Percentiles rank a stretch among this genome's conserved stretches.
These are phyloP conservation scores for Aciculoconidium aculeatum DNA, from an alignment of 805 yeast species.

Conservation along the genomic window DNA sequence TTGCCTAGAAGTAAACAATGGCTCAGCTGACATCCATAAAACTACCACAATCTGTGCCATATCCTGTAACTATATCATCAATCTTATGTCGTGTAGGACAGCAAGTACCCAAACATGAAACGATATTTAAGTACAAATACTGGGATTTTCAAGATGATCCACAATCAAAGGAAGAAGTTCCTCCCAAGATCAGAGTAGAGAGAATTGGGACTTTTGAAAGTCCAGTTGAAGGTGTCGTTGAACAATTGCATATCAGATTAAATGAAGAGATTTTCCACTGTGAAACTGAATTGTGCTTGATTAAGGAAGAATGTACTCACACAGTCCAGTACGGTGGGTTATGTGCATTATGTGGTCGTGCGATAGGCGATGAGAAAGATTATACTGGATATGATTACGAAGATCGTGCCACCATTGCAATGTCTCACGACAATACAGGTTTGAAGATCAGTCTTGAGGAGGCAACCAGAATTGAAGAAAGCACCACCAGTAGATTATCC, in stretches of 20 bases:
- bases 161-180: constrained; percentile 33
- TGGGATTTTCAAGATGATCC: constrained; percentile 61
- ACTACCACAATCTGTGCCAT: constrained; percentile 59
- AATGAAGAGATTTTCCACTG: constrained; percentile 58
- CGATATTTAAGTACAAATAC: constrained; percentile 58
- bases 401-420: constrained; percentile 76
- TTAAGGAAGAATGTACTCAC: constrained; percentile 84
- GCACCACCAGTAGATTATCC: constrained; percentile 55
- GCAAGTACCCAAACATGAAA: constrained; percentile 43
- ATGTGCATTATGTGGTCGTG: constrained; percentile 87
- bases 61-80: constrained; percentile 59
- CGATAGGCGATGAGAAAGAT: constrained; percentile 64
- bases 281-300: constrained; percentile 41
- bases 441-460: constrained; percentile 79
- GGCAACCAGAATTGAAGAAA: constrained; percentile 76
- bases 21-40: constrained; percentile 41
- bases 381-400: constrained; percentile 63
- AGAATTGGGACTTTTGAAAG: constrained; percentile 73
- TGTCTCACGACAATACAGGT: constrained; percentile 85
- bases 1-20: constrained; percentile 10
- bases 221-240: constrained; percentile 71
- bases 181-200: constrained; percentile 53
- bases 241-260: constrained; percentile 41
- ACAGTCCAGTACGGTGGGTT: constrained; percentile 91
- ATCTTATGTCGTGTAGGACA: constrained; percentile 42